Percentiles rank a stretch among this genome's conserved stretches.
Evolutionary conservation across 169 alveolate species (phyloP).

Genomic region (Plasmodium coatneyi): DNA sequence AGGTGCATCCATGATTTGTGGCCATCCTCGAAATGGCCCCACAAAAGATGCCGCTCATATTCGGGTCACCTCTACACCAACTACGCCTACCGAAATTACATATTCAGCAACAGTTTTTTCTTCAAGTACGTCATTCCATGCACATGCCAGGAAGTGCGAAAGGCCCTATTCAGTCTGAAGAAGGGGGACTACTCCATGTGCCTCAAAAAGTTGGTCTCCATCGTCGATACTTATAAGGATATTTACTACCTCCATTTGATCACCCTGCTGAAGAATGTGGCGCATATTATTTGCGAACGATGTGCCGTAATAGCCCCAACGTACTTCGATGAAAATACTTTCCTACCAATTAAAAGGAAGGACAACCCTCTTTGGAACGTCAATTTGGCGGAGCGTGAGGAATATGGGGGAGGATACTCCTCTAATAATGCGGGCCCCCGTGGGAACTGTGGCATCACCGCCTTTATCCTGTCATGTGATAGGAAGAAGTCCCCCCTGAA

Average conservation of each 20-base stretch:
- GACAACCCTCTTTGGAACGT: neutral
- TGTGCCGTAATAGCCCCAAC: neutral
- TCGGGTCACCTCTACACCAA: neutral
- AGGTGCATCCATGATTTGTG: neutral
- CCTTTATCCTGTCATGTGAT: neutral
- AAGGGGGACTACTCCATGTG: constrained; percentile 8
- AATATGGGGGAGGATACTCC: neutral
- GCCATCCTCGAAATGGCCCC: neutral
- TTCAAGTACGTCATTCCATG: constrained; percentile 12
- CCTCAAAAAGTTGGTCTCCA: neutral
- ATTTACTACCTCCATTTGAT: constrained; percentile 13
- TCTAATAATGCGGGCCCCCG: neutral
- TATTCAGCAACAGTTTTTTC: constrained; percentile 43
- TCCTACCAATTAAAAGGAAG: neutral
- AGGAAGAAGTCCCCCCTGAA: neutral
- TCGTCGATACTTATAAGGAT: constrained; percentile 10
- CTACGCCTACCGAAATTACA: constrained; percentile 32
- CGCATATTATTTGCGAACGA: neutral
- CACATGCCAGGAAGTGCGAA: neutral
- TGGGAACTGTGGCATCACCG: neutral
- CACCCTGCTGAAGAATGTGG: neutral
- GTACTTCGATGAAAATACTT: neutral
- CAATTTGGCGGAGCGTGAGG: neutral
- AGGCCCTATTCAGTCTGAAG: neutral
- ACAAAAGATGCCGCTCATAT: neutral